Evolutionary conservation across 768 basidiomycete genomes (phyloP).

Genomic region (Auriscalpium microsporum): DNA sequence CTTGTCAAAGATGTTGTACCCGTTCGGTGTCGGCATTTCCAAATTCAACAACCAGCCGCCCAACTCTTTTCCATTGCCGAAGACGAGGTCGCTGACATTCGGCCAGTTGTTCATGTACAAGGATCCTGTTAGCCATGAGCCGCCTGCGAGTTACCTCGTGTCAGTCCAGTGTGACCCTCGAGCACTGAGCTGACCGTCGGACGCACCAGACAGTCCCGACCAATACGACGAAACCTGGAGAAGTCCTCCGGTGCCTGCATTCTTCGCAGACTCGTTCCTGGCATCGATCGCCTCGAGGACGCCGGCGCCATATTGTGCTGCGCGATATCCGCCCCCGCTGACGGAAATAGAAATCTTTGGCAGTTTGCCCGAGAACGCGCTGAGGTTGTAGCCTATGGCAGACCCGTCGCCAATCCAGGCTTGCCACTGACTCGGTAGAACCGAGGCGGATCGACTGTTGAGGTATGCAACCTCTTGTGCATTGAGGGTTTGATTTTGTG

Average conservation of each 20-base stretch:
- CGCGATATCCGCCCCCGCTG: slow-evolving; percentile 63
- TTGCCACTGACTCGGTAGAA: slow-evolving; percentile 43
- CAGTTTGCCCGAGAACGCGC: slow-evolving; percentile 31
- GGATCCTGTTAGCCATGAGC: slow-evolving; percentile 62
- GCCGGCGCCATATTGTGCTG: slow-evolving; percentile 59
- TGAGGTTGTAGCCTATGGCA: slow-evolving; percentile 43
- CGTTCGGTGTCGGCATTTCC: slow-evolving; percentile 45
- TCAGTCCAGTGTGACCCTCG: neutral
- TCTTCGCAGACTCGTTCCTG: slow-evolving; percentile 48
- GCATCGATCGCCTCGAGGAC: slow-evolving; percentile 52
- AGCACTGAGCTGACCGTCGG: neutral
- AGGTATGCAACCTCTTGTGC: slow-evolving; percentile 43
- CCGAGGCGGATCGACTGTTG: slow-evolving; percentile 28
- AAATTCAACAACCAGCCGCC: slow-evolving; percentile 52
- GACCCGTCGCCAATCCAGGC: slow-evolving; percentile 53
- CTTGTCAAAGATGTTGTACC: slow-evolving; percentile 35
- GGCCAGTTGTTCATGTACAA: slow-evolving; percentile 61
- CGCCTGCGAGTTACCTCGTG: slow-evolving; percentile 29
- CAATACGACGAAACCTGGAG: slow-evolving; percentile 67
- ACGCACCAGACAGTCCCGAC: slow-evolving; percentile 53
- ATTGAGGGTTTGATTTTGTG: slow-evolving; percentile 43
- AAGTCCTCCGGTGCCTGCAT: slow-evolving; percentile 55
- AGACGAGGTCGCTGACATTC: slow-evolving; percentile 44
- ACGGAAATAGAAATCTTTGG: slow-evolving; percentile 57
- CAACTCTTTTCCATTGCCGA: slow-evolving; percentile 40